Evolutionary conservation across 2,329 filamentous ascomycete genomes (phyloP).

Genomic region (Aspergillus floridensis): DNA sequence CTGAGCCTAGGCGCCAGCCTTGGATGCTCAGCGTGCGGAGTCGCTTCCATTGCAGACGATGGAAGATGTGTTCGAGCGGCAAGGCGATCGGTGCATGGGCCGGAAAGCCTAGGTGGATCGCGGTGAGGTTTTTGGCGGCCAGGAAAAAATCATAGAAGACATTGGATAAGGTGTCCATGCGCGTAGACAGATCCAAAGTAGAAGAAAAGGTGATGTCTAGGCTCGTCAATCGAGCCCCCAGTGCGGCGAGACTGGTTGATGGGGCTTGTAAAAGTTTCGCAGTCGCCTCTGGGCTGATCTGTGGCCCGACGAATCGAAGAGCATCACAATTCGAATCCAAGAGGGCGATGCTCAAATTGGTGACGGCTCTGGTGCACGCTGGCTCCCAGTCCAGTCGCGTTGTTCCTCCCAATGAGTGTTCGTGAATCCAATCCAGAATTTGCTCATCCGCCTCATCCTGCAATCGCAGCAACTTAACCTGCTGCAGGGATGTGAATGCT

Average conservation of each 20-base stretch:
- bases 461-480: constrained; percentile 63
- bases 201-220: constrained; percentile 65
- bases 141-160: constrained; percentile 59
- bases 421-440: constrained; percentile 52
- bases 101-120: constrained; percentile 64
- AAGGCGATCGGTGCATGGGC: constrained; percentile 56
- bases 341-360: constrained; percentile 57
- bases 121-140: constrained; percentile 59
- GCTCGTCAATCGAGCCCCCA: constrained; percentile 59
- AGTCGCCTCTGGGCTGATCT: constrained; percentile 61
- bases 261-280: constrained; percentile 50
- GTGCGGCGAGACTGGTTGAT: constrained; percentile 47
- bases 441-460: constrained; percentile 59
- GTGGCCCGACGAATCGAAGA: constrained; percentile 61
- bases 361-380: constrained; percentile 61
- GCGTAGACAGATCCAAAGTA: constrained; percentile 54
- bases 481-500: constrained; percentile 60
- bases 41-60: constrained; percentile 59
- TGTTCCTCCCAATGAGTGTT: constrained; percentile 46
- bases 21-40: constrained; percentile 64
- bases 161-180: constrained; percentile 57
- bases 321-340: constrained; percentile 56
- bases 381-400: constrained; percentile 59
- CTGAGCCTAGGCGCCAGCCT: constrained; percentile 59
- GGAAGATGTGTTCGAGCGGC: constrained; percentile 60